Evolutionary conservation across 805 yeast genomes (phyloP).

Genomic region (Kodamaea kaohsiungensis): DNA sequence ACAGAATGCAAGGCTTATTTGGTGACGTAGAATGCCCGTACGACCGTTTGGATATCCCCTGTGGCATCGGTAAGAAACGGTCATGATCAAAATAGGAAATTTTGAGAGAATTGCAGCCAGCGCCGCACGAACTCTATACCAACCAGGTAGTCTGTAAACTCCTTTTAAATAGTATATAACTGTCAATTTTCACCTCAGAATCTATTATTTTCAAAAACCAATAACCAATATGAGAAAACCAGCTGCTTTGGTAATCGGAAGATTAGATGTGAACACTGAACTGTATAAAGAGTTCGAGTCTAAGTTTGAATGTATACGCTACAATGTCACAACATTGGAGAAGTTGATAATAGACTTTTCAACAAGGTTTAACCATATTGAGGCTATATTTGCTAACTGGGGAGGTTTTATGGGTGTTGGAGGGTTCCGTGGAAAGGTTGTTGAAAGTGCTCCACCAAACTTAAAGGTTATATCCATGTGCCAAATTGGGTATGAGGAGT

Average conservation of each 20-base stretch:
- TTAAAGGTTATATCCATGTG: slow-evolving; percentile 24
- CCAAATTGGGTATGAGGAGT: slow-evolving; percentile 26
- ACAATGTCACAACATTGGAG: slow-evolving; percentile 16
- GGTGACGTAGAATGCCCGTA: too few species aligned
- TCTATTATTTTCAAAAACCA: background rate
- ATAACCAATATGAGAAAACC: slow-evolving; percentile 13
- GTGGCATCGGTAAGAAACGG: background rate
- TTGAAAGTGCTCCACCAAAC: slow-evolving; percentile 18
- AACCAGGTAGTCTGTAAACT: background rate
- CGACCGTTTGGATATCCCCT: background rate
- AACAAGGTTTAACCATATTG: slow-evolving; percentile 17
- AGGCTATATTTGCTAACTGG: slow-evolving; percentile 28
- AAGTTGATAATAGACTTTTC: slow-evolving; percentile 19
- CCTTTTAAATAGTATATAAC: background rate
- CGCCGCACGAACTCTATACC: background rate
- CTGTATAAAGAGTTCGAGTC: slow-evolving; percentile 19
- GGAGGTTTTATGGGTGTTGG: slow-evolving; percentile 21
- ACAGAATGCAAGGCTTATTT: too few species aligned
- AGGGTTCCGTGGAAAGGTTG: slow-evolving; percentile 22
- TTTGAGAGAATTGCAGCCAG: background rate
- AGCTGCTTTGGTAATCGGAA: slow-evolving; percentile 25
- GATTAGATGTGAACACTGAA: slow-evolving; percentile 17
- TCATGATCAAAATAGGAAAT: background rate
- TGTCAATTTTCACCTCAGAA: background rate
- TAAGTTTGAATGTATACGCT: slow-evolving; percentile 20